Evolutionary conservation across 163 green algal genomes (phyloP).

Genomic region (Chlamydomonas reinhardtii): DNA sequence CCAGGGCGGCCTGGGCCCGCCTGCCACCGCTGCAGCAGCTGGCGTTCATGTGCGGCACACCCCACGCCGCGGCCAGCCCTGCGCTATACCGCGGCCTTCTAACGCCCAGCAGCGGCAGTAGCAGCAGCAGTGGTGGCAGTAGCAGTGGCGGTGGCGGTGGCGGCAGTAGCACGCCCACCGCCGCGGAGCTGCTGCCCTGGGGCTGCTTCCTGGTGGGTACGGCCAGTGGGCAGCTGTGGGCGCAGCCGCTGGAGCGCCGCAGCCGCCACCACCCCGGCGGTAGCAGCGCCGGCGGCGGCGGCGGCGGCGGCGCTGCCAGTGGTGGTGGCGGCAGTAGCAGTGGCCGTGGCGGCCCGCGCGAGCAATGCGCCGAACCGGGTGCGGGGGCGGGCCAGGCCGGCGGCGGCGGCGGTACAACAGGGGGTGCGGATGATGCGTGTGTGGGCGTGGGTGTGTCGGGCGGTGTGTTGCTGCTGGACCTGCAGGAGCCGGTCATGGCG

Average conservation of each 20-base stretch:
- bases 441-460: not conserved
- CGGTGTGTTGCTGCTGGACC: slow-evolving; percentile 29
- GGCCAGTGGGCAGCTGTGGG: slow-evolving; percentile 20
- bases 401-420: no score
- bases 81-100: slow-evolving; percentile 20
- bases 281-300: no score
- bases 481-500: slow-evolving; percentile 39
- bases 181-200: not conserved
- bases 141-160: not conserved
- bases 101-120: not conserved
- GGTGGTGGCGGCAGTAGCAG: not conserved
- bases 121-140: not conserved
- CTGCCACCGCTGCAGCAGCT: slow-evolving; percentile 46
- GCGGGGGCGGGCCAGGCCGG: no score
- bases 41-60: not conserved
- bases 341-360: not conserved
- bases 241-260: not conserved
- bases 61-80: not conserved
- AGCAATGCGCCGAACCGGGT: no score
- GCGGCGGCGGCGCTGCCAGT: no score
- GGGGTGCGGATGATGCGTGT: not conserved
- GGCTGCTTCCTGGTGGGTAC: slow-evolving; percentile 46
- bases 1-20: not conserved
- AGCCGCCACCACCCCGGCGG: no score
- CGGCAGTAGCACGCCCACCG: slow-evolving; percentile 16